These are phyloP conservation scores for Plasmodium cynomolgi DNA, from an alignment of 169 alveolate genomes.

Conservation along the genomic window DNA sequence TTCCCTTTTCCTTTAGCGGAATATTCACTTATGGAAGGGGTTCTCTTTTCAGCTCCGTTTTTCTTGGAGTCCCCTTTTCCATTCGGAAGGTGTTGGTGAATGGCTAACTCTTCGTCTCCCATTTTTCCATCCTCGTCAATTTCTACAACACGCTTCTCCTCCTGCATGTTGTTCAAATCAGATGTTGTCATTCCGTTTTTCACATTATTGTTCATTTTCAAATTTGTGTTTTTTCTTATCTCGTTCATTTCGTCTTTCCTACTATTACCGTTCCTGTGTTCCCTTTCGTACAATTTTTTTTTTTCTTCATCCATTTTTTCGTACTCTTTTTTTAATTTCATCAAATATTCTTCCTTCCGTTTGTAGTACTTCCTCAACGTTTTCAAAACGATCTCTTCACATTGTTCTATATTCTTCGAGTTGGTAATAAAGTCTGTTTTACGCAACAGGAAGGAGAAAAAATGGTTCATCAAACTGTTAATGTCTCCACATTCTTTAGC, in stretches of 20 bases:
- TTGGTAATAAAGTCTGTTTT: slow-evolving; percentile 95
- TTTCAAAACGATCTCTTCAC: slow-evolving; percentile 77
- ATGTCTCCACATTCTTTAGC: slow-evolving; percentile 95
- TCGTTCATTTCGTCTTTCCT: slow-evolving; percentile 57
- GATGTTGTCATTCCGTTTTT: background rate
- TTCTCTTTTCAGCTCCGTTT: slow-evolving; percentile 9
- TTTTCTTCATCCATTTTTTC: slow-evolving; percentile 81
- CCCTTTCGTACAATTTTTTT: slow-evolving; percentile 74
- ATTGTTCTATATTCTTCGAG: slow-evolving; percentile 80
- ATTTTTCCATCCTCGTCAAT: slow-evolving; percentile 32
- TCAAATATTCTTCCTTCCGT: slow-evolving; percentile 84
- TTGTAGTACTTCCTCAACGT: slow-evolving; percentile 82
- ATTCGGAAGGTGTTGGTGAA: background rate
- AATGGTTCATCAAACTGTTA: slow-evolving; percentile 91
- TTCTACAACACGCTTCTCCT: slow-evolving; percentile 18
- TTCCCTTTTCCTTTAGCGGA: background rate
- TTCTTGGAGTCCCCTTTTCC: background rate
- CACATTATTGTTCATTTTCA: background rate
- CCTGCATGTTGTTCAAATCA: background rate
- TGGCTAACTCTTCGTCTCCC: slow-evolving; percentile 15
- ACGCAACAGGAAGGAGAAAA: slow-evolving; percentile 95
- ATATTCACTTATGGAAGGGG: background rate
- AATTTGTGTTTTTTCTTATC: slow-evolving; percentile 25
- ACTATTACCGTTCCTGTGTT: slow-evolving; percentile 46
- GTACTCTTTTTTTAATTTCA: slow-evolving; percentile 78